phyloP scores from a whole-genome alignment of 176 grass and related monocot species.

The Dactylis glomerata region DNA sequence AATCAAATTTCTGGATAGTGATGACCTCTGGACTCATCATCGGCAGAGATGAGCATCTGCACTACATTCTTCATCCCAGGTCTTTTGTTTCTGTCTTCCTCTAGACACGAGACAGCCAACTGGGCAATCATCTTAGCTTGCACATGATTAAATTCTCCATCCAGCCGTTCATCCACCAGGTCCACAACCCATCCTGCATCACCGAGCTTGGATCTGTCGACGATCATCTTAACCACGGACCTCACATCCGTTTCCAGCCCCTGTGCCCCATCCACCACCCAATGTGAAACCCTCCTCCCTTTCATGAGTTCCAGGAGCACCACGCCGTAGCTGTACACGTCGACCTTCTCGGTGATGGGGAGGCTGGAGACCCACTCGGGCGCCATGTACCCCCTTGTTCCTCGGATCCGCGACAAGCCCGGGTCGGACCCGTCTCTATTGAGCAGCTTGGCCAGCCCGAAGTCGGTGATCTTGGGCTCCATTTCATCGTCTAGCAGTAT shows the following conservation, averaged over 20 bases:
- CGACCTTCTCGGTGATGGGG: background rate
- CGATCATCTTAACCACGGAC: background rate
- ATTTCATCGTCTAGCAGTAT: slow-evolving; percentile 7
- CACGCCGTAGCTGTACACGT: slow-evolving; percentile 1
- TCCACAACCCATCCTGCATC: background rate
- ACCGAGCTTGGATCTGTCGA: background rate
- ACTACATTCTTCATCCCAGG: slow-evolving; percentile 13
- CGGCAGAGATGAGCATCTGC: slow-evolving; percentile 20
- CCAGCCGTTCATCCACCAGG: background rate
- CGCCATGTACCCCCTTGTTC: slow-evolving; percentile 16
- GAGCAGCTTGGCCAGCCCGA: background rate
- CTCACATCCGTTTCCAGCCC: background rate
- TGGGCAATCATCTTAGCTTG: background rate
- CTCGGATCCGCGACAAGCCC: background rate
- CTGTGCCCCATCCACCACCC: slow-evolving; percentile 13
- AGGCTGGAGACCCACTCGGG: slow-evolving; percentile 24
- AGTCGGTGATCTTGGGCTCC: slow-evolving; percentile 31
- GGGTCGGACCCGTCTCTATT: background rate
- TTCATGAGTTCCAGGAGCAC: slow-evolving; percentile 12
- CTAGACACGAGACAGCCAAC: slow-evolving; percentile 8
- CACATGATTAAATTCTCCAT: background rate
- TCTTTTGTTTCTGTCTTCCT: slow-evolving; percentile 22
- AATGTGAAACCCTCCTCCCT: background rate
- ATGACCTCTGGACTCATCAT: background rate
- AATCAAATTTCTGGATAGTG: background rate